Evolutionary conservation across 2,329 filamentous ascomycete species (phyloP).

Genomic region (Aureobasidium sp.): DNA sequence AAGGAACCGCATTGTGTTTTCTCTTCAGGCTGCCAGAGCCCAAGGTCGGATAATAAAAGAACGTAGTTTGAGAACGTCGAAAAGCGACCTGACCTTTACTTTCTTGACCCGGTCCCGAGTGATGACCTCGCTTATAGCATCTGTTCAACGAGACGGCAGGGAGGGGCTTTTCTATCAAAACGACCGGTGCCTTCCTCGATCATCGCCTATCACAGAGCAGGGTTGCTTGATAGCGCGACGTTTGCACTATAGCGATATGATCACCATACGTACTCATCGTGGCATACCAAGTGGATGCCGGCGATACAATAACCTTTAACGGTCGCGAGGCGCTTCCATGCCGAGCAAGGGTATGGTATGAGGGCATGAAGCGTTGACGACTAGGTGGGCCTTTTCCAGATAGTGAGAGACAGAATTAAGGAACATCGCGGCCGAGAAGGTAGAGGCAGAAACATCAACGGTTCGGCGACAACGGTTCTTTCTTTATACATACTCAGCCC

Average conservation of each 20-base stretch:
- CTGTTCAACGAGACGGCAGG: neutral
- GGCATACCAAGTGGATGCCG: neutral
- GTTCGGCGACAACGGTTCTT: neutral
- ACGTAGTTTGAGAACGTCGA: neutral
- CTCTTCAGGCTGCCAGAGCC: conserved; percentile 7
- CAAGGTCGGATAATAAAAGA: neutral
- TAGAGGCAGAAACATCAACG: neutral
- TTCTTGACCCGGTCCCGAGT: neutral
- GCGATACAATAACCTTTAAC: neutral
- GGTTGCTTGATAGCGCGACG: conserved; percentile 7
- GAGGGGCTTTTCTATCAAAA: neutral
- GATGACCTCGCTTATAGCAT: neutral
- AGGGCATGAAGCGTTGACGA: neutral
- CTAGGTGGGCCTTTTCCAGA: neutral
- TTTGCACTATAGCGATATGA: neutral
- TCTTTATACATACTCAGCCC: neutral
- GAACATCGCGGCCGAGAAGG: neutral
- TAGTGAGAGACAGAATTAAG: neutral
- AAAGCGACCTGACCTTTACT: neutral
- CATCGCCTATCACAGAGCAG: neutral
- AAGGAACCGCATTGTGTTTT: neutral
- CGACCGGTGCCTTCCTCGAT: neutral
- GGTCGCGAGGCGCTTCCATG: neutral
- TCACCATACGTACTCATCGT: neutral
- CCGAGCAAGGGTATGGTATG: neutral